Conservation (phyloP, 768 basidiomycete genomes). For the Hydnum rufescens region DNA sequence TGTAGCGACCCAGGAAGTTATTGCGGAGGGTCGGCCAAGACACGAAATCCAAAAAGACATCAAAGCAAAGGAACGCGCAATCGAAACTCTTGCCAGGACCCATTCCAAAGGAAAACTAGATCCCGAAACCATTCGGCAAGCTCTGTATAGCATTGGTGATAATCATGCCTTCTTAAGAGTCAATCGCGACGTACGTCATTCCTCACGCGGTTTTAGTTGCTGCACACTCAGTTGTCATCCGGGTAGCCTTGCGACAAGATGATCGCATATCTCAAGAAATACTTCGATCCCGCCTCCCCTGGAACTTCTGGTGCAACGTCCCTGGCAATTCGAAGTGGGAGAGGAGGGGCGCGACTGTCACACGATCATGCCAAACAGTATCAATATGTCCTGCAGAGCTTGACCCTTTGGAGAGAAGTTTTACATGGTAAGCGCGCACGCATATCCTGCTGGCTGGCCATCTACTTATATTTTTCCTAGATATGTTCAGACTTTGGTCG, state of each 20-base stretch:
- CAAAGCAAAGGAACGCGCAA: constrained; percentile 65
- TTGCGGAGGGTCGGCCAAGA: constrained; percentile 45
- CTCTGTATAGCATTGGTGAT: constrained; percentile 74
- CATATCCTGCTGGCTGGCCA: neutral
- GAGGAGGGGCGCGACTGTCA: constrained; percentile 56
- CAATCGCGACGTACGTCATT: too few relatives aligned
- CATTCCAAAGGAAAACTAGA: constrained; percentile 22
- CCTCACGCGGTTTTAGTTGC: too few relatives aligned
- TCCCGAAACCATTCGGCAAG: constrained; percentile 43
- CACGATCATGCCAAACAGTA: constrained; percentile 76
- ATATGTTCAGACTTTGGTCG: constrained; percentile 79
- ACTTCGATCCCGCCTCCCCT: constrained; percentile 56
- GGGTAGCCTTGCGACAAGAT: constrained; percentile 78
- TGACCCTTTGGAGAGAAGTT: constrained; percentile 76
- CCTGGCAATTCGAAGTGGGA: constrained; percentile 65
- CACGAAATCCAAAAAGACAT: constrained; percentile 74
- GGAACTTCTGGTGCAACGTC: constrained; percentile 33
- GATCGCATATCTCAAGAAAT: constrained; percentile 53
- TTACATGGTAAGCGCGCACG: constrained; percentile 37
- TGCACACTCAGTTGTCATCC: too few relatives aligned
- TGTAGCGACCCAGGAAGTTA: constrained; percentile 65
- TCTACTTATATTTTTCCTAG: constrained; percentile 19
- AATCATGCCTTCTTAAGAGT: constrained; percentile 75
- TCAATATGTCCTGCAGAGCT: constrained; percentile 66
- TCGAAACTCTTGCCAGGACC: constrained; percentile 42